phyloP scores from a whole-genome alignment of 192 early-diverging fungal genomes.

The Umbelopsis sp. region DNA sequence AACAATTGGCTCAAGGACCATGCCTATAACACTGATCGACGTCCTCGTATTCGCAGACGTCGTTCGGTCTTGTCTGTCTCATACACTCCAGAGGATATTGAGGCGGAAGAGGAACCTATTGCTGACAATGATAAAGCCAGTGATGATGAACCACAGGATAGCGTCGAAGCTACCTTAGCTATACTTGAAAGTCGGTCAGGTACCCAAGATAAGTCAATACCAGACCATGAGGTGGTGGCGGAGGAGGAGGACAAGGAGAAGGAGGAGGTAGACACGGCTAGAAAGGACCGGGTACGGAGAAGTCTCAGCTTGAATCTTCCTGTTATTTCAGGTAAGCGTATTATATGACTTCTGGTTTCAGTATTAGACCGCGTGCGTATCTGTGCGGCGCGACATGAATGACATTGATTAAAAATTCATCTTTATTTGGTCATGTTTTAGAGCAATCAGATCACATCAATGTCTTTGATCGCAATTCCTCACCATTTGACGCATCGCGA shows the following conservation, averaged over 20 bases:
- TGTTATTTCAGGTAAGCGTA: background rate
- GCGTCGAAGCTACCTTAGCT: background rate
- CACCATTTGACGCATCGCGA: conserved; percentile 40
- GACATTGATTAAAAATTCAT: background rate
- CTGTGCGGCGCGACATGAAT: background rate
- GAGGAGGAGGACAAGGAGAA: background rate
- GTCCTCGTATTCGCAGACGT: conserved; percentile 24
- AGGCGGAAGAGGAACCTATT: conserved; percentile 15
- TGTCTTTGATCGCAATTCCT: conserved; percentile 46
- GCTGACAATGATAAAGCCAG: background rate
- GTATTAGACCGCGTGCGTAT: too few species aligned
- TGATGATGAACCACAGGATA: background rate
- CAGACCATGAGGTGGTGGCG: background rate
- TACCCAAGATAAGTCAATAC: background rate
- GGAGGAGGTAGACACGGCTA: background rate
- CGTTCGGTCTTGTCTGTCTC: conserved; percentile 35
- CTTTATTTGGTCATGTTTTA: background rate
- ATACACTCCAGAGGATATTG: conserved; percentile 22
- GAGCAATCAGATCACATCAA: conserved; percentile 21
- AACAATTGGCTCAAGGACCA: conserved; percentile 18
- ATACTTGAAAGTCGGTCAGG: background rate
- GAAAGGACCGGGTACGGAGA: conserved; percentile 7
- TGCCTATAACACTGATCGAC: conserved; percentile 12
- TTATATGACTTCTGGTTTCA: background rate
- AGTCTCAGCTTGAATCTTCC: conserved; percentile 6